Evolutionary conservation across 1,284 basidiomycete species (phyloP).

Genomic region (Melampsora abietis-canadensis): DNA sequence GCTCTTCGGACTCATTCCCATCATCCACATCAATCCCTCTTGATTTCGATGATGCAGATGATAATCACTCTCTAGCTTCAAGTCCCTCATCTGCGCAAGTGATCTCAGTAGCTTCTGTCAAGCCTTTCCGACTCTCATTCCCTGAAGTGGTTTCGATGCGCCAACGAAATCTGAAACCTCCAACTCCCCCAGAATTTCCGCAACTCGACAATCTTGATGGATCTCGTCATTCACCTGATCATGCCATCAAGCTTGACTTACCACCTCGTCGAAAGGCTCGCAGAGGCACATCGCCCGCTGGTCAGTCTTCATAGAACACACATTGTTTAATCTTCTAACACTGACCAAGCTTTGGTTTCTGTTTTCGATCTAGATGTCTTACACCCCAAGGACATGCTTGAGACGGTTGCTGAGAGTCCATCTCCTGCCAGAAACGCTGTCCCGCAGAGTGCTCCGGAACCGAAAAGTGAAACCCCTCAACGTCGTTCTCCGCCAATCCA

Average conservation of each 20-base stretch:
- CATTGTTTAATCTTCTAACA: not conserved
- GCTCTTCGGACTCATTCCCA: not conserved
- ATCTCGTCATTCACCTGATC: not conserved
- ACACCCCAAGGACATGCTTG: not conserved
- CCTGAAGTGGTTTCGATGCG: not conserved
- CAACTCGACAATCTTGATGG: not conserved
- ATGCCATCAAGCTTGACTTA: not conserved
- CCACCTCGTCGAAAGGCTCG: conserved; percentile 3
- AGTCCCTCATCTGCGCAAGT: not conserved
- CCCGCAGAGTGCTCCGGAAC: not conserved
- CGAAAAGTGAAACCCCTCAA: not conserved
- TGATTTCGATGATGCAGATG: not conserved
- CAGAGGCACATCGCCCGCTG: not conserved
- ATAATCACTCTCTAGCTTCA: not conserved
- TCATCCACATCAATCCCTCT: not conserved
- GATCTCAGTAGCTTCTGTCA: not conserved
- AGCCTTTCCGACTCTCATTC: not conserved
- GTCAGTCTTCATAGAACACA: not conserved
- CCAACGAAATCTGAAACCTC: not conserved
- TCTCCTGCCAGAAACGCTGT: not conserved
- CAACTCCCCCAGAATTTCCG: not conserved
- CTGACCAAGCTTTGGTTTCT: not conserved
- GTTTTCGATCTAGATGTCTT: not conserved
- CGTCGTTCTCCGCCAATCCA: not conserved
- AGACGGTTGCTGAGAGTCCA: conserved; percentile 1